phyloP scores from a whole-genome alignment of 352 stramenopile genomes.

The Phytophthora pini region DNA sequence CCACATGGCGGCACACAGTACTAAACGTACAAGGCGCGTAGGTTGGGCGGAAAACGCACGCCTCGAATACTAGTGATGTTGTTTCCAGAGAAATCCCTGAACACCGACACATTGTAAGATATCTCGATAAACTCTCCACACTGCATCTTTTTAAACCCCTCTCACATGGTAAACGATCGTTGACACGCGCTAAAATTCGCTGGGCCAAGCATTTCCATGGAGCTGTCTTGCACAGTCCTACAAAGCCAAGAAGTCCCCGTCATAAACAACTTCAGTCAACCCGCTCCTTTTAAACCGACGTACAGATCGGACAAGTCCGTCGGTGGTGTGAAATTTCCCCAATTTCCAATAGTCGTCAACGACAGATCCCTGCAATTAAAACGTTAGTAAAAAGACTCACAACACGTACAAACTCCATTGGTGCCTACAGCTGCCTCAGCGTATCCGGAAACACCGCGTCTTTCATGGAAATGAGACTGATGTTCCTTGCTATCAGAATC shows the following conservation, averaged over 20 bases:
- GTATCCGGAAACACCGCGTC: conserved; percentile 21
- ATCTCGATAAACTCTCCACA: not conserved
- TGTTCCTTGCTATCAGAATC: conserved; percentile 31
- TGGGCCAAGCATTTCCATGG: conserved; percentile 22
- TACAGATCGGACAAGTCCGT: conserved; percentile 41
- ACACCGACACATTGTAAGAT: not conserved
- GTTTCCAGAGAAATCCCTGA: conserved; percentile 40
- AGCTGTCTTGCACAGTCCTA: conserved; percentile 31
- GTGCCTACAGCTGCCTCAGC: conserved; percentile 24
- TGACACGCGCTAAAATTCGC: conserved; percentile 37
- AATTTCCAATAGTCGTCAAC: conserved; percentile 20
- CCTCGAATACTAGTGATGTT: conserved; percentile 33
- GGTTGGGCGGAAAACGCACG: conserved; percentile 37
- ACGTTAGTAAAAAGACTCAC: not conserved
- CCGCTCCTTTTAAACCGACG: conserved; percentile 1
- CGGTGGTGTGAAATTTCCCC: conserved; percentile 30
- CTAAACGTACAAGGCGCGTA: conserved; percentile 27
- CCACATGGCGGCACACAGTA: not conserved
- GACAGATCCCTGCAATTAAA: conserved; percentile 35
- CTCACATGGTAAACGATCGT: conserved; percentile 41
- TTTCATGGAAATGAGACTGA: conserved; percentile 19
- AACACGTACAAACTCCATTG: not conserved
- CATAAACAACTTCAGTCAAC: not conserved
- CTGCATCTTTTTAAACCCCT: not conserved
- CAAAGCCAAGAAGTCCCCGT: not conserved